phyloP scores from a whole-genome alignment of 495 filamentous ascomycete species.

The Talaromyces stipitatus region DNA sequence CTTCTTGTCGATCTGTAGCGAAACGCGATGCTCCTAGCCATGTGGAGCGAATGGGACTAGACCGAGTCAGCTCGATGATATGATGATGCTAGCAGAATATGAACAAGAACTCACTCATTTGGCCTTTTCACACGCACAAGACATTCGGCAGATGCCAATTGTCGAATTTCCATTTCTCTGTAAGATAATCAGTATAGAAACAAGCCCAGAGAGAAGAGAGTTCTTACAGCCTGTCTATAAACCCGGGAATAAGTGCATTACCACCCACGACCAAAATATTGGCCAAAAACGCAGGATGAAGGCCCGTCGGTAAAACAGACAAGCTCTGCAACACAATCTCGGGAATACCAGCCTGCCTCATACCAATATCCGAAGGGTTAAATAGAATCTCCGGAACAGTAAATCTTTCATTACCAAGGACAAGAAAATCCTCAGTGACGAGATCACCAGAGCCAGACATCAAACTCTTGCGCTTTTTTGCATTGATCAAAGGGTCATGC shows the following conservation, averaged over 20 bases:
- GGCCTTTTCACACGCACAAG: constrained; percentile 64
- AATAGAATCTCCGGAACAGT: constrained; percentile 86
- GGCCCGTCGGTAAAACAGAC: constrained; percentile 61
- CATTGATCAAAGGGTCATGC: constrained; percentile 59
- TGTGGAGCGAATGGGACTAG: constrained; percentile 64
- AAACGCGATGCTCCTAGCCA: constrained; percentile 79
- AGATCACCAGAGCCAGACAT: constrained; percentile 45
- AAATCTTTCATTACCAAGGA: constrained; percentile 88
- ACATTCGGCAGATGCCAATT: constrained; percentile 69
- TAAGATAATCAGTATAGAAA: background rate
- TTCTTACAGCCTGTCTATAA: constrained; percentile 65
- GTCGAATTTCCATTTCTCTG: constrained; percentile 63
- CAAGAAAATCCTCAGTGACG: constrained; percentile 70
- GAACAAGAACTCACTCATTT: constrained; percentile 42
- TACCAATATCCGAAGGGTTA: constrained; percentile 74
- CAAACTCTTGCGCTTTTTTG: constrained; percentile 50
- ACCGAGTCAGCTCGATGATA: background rate
- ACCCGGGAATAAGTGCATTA: constrained; percentile 70
- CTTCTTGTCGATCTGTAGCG: constrained; percentile 54
- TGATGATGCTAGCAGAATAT: background rate
- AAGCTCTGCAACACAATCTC: constrained; percentile 77
- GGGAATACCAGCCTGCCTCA: constrained; percentile 76
- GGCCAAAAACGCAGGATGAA: constrained; percentile 72
- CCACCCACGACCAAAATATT: constrained; percentile 90
- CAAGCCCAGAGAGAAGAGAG: background rate